These are phyloP conservation scores for Aspergillus caelatus DNA, from an alignment of 2,329 filamentous ascomycete species.

Conservation along the genomic window DNA sequence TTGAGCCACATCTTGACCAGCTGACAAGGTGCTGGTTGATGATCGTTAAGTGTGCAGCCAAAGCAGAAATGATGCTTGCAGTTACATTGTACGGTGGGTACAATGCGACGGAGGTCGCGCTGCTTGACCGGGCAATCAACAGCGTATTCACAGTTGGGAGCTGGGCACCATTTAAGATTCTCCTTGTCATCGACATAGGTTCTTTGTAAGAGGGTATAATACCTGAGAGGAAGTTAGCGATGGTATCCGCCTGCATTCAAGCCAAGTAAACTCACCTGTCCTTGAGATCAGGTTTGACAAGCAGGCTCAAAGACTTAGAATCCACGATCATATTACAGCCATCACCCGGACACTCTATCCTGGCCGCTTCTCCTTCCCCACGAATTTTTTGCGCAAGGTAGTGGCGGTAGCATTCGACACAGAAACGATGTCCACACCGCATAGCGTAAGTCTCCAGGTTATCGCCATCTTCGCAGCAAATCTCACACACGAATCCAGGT, in stretches of 20 bases:
- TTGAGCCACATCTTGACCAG: conserved; percentile 95
- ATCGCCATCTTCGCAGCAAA: conserved; percentile 88
- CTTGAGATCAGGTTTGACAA: conserved; percentile 62
- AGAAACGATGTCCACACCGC: conserved; percentile 93
- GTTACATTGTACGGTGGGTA: conserved; percentile 84
- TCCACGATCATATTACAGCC: conserved; percentile 90
- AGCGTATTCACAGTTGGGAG: conserved; percentile 94
- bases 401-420: conserved; percentile 86
- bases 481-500: conserved; percentile 84
- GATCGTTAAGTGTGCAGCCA: conserved; percentile 84
- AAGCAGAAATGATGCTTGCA: conserved; percentile 94
- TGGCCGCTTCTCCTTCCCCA: conserved; percentile 90
- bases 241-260: neutral
- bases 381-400: conserved; percentile 92
- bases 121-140: conserved; percentile 86
- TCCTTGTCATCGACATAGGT: conserved; percentile 98
- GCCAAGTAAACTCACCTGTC: conserved; percentile 50
- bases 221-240: conserved; percentile 53
- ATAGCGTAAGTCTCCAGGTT: conserved; percentile 84
- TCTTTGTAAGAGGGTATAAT: conserved; percentile 82
- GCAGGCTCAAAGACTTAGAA: conserved; percentile 78
- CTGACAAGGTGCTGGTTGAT: conserved; percentile 88
- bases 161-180: conserved; percentile 94
- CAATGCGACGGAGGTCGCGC: conserved; percentile 79
- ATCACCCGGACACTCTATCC: conserved; percentile 90